These are phyloP conservation scores for Skeletonema potamos DNA, from an alignment of 108 stramenopile genomes.

Conservation along the genomic window DNA sequence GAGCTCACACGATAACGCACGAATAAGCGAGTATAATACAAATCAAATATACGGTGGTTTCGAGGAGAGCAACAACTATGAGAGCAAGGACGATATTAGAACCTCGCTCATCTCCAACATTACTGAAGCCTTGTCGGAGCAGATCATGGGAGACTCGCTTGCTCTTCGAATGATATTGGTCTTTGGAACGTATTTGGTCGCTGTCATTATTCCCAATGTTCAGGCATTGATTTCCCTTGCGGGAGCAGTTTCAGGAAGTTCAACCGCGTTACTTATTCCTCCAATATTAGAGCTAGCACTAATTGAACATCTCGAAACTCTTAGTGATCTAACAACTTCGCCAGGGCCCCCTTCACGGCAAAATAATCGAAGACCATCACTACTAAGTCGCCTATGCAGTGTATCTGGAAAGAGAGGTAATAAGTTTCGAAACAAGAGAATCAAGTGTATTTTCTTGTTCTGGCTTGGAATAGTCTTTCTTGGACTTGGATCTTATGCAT, in stretches of 20 bases:
- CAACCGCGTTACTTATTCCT: slow-evolving; percentile 65
- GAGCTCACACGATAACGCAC: slow-evolving; percentile 1
- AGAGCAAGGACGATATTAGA: neutral
- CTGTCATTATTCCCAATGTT: slow-evolving; percentile 67
- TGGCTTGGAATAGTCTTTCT: slow-evolving; percentile 48
- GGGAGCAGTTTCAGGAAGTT: slow-evolving; percentile 68
- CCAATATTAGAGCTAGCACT: slow-evolving; percentile 63
- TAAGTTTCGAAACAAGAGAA: slow-evolving; percentile 23
- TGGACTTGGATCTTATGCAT: slow-evolving; percentile 46
- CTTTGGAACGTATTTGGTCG: slow-evolving; percentile 57
- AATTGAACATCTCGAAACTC: slow-evolving; percentile 41
- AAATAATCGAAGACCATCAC: slow-evolving; percentile 3
- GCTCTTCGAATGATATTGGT: slow-evolving; percentile 52
- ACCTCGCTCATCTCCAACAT: slow-evolving; percentile 29
- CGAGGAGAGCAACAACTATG: neutral
- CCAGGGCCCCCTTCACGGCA: slow-evolving; percentile 1
- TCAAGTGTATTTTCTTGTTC: slow-evolving; percentile 39
- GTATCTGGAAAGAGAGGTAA: slow-evolving; percentile 20
- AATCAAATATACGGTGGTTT: neutral
- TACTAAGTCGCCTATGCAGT: slow-evolving; percentile 1
- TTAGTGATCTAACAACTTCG: neutral
- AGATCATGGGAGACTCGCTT: slow-evolving; percentile 45
- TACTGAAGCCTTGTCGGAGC: slow-evolving; percentile 27
- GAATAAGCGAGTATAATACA: slow-evolving; percentile 5
- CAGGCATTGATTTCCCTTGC: slow-evolving; percentile 65